phyloP scores from a whole-genome alignment of 148 eudicot species.

The Cornus controversa region DNA sequence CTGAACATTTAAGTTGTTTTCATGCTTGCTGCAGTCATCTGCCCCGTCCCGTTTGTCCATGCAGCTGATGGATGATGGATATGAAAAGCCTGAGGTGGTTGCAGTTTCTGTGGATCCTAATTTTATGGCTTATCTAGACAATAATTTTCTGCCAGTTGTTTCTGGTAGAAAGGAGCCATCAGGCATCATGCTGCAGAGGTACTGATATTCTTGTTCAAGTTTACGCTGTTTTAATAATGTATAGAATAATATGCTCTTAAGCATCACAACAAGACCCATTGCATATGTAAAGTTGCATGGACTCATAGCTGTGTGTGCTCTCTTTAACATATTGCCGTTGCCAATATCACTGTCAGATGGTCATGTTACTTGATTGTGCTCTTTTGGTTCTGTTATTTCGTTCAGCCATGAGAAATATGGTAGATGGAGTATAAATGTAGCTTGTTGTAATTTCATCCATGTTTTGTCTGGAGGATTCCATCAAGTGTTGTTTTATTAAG shows the following conservation, averaged over 20 bases:
- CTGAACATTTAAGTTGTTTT: slow-evolving; percentile 20
- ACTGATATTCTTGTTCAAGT: slow-evolving; percentile 11
- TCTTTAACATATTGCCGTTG: slow-evolving; percentile 13
- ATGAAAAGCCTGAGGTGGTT: slow-evolving; percentile 83
- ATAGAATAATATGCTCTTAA: neutral
- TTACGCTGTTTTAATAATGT: neutral
- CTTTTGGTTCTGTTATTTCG: neutral
- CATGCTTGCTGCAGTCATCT: slow-evolving; percentile 50
- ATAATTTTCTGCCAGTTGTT: slow-evolving; percentile 61
- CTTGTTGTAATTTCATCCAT: neutral
- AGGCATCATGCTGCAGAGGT: slow-evolving; percentile 73
- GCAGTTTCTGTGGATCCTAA: slow-evolving; percentile 87
- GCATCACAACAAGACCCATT: neutral
- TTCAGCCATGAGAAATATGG: neutral
- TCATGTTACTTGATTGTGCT: neutral
- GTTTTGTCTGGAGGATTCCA: neutral
- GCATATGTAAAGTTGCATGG: neutral
- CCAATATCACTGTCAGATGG: neutral
- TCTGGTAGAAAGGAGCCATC: slow-evolving; percentile 55
- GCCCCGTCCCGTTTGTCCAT: slow-evolving; percentile 52
- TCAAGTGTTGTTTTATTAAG: neutral
- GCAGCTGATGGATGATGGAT: slow-evolving; percentile 86
- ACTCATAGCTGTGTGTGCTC: neutral
- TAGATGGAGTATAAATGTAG: too few relatives aligned
- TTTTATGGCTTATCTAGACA: slow-evolving; percentile 68